Evolutionary conservation across 2,329 filamentous ascomycete species (phyloP).

Genomic region (Ophioceras dolichostomum): DNA sequence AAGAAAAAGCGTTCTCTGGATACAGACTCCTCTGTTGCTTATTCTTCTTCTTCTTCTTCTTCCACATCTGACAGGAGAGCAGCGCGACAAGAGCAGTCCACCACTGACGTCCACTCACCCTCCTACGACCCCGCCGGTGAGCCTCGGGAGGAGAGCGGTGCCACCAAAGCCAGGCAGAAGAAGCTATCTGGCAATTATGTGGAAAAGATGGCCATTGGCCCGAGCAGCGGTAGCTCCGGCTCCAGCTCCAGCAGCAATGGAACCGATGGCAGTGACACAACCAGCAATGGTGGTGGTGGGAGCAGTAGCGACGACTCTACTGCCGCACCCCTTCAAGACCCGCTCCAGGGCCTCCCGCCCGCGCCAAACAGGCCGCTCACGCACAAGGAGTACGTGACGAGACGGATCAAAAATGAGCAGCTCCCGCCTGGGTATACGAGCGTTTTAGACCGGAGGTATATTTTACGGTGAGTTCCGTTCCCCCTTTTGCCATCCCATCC

Average conservation of each 20-base stretch:
- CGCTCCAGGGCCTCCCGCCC: conserved; percentile 8
- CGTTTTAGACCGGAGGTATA: conserved; percentile 37
- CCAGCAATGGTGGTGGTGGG: too few relatives aligned
- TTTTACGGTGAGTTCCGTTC: conserved; percentile 39
- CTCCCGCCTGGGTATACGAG: conserved; percentile 38
- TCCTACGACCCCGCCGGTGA: too few relatives aligned
- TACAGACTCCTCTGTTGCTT: too few relatives aligned
- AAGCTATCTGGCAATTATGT: too few relatives aligned
- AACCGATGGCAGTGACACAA: too few relatives aligned
- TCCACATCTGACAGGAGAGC: too few relatives aligned
- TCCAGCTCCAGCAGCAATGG: too few relatives aligned
- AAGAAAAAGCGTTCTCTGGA: not conserved
- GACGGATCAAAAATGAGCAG: conserved; percentile 27
- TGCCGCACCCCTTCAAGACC: not conserved
- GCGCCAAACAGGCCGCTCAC: conserved; percentile 29
- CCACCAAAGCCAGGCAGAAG: too few relatives aligned
- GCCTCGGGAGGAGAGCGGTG: not conserved
- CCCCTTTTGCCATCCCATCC: too few relatives aligned
- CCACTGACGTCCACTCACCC: too few relatives aligned
- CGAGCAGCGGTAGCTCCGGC: not conserved
- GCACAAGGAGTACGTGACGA: conserved; percentile 40
- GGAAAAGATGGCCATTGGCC: not conserved
- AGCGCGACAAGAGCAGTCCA: too few relatives aligned
- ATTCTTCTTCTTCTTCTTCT: too few relatives aligned
- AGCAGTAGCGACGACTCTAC: not conserved